Conservation (phyloP, 1,284 basidiomycete species). For the Agroathelia rolfsii region DNA sequence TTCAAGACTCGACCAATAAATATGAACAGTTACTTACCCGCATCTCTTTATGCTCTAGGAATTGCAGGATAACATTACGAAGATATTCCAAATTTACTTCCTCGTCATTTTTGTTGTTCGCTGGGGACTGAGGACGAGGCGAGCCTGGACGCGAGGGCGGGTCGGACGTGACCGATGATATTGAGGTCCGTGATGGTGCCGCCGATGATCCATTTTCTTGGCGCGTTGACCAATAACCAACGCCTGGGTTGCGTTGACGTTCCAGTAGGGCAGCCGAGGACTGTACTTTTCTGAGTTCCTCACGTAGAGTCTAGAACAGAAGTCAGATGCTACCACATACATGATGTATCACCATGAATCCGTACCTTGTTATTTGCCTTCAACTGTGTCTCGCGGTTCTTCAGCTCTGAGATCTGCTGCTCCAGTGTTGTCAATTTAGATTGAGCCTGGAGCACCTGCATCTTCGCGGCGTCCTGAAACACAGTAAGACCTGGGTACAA, state of each 20-base stretch:
- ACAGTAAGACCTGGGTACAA: neutral
- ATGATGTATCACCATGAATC: neutral
- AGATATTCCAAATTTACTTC: conserved; percentile 94
- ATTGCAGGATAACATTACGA: conserved; percentile 88
- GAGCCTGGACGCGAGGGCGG: conserved; percentile 28
- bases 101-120: conserved; percentile 50
- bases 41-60: conserved; percentile 87
- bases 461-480: conserved; percentile 33
- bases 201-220: conserved; percentile 26
- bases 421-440: conserved; percentile 38
- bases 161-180: conserved; percentile 35
- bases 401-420: conserved; percentile 53
- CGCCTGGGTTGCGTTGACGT: conserved; percentile 82
- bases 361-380: conserved; percentile 67
- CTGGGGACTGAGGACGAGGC: conserved; percentile 29
- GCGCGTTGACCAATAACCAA: conserved; percentile 76
- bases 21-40: conserved; percentile 36
- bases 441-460: conserved; percentile 32
- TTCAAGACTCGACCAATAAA: conserved; percentile 5
- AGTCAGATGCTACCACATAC: conserved; percentile 3
- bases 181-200: conserved; percentile 33
- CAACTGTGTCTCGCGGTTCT: conserved; percentile 54
- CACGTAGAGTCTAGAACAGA: conserved; percentile 60
- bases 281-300: conserved; percentile 89
- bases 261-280: conserved; percentile 85